Evolutionary conservation across 768 basidiomycete genomes (phyloP).

Genomic region (Epithele typhae): DNA sequence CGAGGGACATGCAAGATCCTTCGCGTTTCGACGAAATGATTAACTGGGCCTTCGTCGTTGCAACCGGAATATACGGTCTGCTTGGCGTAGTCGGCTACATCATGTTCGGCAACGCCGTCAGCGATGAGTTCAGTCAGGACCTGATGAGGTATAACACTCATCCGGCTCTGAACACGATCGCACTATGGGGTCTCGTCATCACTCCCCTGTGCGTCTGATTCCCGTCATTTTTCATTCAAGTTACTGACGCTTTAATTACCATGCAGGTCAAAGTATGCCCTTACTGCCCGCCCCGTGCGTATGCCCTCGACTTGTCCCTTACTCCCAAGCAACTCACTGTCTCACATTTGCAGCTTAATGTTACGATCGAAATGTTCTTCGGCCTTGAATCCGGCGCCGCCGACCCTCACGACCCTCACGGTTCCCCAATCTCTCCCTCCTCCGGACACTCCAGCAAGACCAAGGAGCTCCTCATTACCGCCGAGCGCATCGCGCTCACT

Average conservation of each 20-base stretch:
- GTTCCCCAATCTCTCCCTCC: background rate
- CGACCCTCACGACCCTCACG: constrained; percentile 24
- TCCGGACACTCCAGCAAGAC: constrained; percentile 17
- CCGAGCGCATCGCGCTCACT: constrained; percentile 59
- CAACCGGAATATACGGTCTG: constrained; percentile 18
- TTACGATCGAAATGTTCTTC: constrained; percentile 76
- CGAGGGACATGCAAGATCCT: constrained; percentile 86
- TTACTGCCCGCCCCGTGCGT: constrained; percentile 76
- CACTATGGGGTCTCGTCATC: constrained; percentile 84
- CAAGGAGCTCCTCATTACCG: constrained; percentile 38
- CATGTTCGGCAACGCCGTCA: constrained; percentile 83
- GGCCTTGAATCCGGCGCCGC: constrained; percentile 48
- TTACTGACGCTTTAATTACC: constrained; percentile 4
- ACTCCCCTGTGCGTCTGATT: constrained; percentile 57
- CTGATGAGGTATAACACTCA: constrained; percentile 71
- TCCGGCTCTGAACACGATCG: constrained; percentile 60
- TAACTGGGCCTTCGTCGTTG: constrained; percentile 74
- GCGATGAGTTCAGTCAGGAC: constrained; percentile 86
- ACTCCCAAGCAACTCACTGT: too few species aligned
- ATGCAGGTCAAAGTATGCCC: constrained; percentile 78
- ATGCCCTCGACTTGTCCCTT: background rate
- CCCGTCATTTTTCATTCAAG: background rate
- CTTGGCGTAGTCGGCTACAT: constrained; percentile 64
- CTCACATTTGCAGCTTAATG: constrained; percentile 63
- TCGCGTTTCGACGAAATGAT: constrained; percentile 77